phyloP scores from a whole-genome alignment of 2,329 filamentous ascomycete genomes.

The Ascocoryne sarcoides region DNA sequence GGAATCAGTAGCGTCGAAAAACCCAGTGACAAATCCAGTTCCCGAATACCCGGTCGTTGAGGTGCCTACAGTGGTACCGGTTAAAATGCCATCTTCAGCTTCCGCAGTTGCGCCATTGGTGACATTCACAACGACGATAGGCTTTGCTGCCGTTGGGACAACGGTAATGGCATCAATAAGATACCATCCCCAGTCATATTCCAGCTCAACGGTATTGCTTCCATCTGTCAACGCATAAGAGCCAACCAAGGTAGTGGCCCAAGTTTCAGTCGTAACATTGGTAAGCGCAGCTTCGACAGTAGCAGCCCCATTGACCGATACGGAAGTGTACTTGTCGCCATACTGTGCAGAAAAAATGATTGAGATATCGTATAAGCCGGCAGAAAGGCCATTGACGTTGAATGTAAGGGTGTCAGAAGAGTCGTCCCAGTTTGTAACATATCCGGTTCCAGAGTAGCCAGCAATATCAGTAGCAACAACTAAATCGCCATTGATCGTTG shows the following conservation, averaged over 20 bases:
- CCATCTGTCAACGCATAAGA: conserved; percentile 36
- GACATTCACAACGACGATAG: conserved; percentile 11
- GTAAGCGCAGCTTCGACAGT: conserved; percentile 35
- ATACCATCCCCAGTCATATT: conserved; percentile 40
- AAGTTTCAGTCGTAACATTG: conserved; percentile 28
- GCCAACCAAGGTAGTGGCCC: conserved; percentile 33
- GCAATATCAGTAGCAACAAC: conserved; percentile 8
- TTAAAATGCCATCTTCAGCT: conserved; percentile 35
- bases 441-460: conserved; percentile 30
- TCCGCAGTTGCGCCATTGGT: conserved; percentile 21
- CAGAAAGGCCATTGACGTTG: conserved; percentile 28
- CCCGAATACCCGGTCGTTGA: conserved; percentile 33
- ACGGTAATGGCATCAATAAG: conserved; percentile 36
- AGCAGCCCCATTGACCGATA: conserved; percentile 36
- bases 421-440: conserved; percentile 38
- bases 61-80: conserved; percentile 33
- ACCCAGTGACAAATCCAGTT: conserved; percentile 39
- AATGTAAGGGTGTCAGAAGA: conserved; percentile 36
- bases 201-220: conserved; percentile 36
- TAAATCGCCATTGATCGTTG: conserved; percentile 3
- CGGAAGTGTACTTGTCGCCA: conserved; percentile 36
- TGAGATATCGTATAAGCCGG: conserved; percentile 36
- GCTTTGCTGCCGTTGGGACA: conserved; percentile 4
- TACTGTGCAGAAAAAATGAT: conserved; percentile 38
- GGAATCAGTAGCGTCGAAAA: conserved; percentile 35